Base-by-base conservation (phyloP, 306 rosid species). In the Luffa acutangula region DNA sequence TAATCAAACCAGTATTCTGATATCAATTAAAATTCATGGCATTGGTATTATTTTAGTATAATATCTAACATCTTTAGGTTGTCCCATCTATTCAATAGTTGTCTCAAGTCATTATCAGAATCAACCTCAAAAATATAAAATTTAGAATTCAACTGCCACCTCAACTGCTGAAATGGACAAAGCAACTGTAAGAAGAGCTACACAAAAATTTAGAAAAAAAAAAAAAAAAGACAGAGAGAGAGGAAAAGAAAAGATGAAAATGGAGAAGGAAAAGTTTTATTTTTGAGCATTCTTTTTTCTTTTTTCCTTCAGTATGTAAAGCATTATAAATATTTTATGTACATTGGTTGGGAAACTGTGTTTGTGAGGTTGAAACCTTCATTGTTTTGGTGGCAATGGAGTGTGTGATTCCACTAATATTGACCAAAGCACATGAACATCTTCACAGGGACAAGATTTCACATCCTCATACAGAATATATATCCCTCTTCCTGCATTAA, bases 401-500 rank as follows among this genome's bases (percentile, higher is more conserved):
- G 89, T 45, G 80, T 89, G 87, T 84, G 97, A 89, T 77, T 92
- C 97, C 90, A 91, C 97, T 54, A 93, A 87, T 75, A 94, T 94
- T 14, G 98, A 94, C 98, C 98, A 94, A 20, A 94, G 89, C 64
- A 92, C 92, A 15, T 94, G 98, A 66, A 94, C 98, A 51, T 90
- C 97, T 88, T 94, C 96, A 25, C 85, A 87, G 20, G 93, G 96
- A 87, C 97, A 94, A 58, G 97, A 92, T 62, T 89, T 88, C 42
- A 94, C 97, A 90, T 94, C 98, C 85, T 94, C 97, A 13, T 94
- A 92, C 48, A 90, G 84, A 88, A 94, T 94, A 85, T 94, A 94
- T 77, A 92, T 87, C 78, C 96, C 97, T 88, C 96, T 90, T 80
- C 93, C 96, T 93, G 92, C 49, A 80, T 74, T 8, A 1, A 48